A percentile compares a stretch with the other conserved stretches of the same genome.
These are phyloP conservation scores for Phytopythium oedochilum DNA, from an alignment of 352 stramenopile genomes.

Conservation along the genomic window DNA sequence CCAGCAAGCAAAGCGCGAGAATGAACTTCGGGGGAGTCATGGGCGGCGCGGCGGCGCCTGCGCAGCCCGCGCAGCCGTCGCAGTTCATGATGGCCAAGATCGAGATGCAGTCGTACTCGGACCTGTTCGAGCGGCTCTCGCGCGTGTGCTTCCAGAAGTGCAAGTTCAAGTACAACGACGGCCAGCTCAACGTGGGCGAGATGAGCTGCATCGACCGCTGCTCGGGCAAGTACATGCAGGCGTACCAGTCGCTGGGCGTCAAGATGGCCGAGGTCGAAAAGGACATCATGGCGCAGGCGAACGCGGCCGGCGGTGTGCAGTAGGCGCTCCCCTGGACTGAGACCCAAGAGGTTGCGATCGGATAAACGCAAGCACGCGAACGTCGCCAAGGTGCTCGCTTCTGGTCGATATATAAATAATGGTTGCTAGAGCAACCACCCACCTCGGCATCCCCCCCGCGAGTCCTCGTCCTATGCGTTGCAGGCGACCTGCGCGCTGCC, in stretches of 20 bases:
- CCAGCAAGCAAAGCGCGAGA: no score
- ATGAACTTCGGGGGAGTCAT: conserved; percentile 84
- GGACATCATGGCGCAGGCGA: conserved; percentile 79
- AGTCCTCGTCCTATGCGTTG: conserved; percentile 5
- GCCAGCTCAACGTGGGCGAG: conserved; percentile 96
- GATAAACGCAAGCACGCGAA: neutral
- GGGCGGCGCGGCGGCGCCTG: conserved; percentile 36
- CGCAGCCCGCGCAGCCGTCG: conserved; percentile 61
- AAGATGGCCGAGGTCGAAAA: conserved; percentile 96
- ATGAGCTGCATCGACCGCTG: conserved; percentile 98
- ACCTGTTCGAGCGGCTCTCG: conserved; percentile 90
- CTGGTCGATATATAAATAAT: conserved; percentile 46
- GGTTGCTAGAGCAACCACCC: conserved; percentile 26
- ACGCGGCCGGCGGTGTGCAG: conserved; percentile 37
- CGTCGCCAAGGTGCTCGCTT: neutral
- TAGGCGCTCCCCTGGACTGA: conserved; percentile 6
- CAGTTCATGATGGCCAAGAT: conserved; percentile 89
- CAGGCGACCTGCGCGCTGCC: conserved; percentile 1
- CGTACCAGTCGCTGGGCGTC: conserved; percentile 92
- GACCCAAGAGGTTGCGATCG: neutral
- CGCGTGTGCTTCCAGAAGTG: conserved; percentile 93
- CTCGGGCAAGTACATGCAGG: conserved; percentile 97
- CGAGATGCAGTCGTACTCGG: conserved; percentile 89
- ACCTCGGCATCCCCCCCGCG: neutral
- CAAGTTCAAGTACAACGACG: conserved; percentile 95